Evolutionary conservation across 1,284 basidiomycete genomes (phyloP).

Genomic region (Sanghuangporus sanghuang): DNA sequence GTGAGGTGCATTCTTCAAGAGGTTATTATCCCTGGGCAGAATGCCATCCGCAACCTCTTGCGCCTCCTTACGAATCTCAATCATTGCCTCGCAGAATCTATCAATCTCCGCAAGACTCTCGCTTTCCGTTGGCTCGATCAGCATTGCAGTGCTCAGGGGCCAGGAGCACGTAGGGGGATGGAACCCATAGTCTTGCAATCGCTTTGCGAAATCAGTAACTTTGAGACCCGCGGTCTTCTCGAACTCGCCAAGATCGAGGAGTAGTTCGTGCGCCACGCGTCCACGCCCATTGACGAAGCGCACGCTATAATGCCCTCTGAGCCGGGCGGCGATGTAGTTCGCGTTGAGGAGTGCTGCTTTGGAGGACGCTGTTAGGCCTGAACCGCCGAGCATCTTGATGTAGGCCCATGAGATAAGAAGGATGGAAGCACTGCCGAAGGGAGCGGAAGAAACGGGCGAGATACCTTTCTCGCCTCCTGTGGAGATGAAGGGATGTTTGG

Average conservation of each 20-base stretch:
- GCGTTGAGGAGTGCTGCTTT: constrained; percentile 89
- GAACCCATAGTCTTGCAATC: constrained; percentile 88
- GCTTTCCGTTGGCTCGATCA: constrained; percentile 94
- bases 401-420: constrained; percentile 98
- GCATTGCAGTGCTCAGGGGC: constrained; percentile 92
- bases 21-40: constrained; percentile 84
- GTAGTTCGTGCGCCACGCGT: constrained; percentile 90
- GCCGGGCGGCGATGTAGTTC: constrained; percentile 93
- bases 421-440: constrained; percentile 93
- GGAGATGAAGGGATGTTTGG: constrained; percentile 78
- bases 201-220: constrained; percentile 94
- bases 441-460: constrained; percentile 85
- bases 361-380: constrained; percentile 81
- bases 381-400: constrained; percentile 95
- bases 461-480: constrained; percentile 74
- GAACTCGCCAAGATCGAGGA: constrained; percentile 95
- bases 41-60: constrained; percentile 84
- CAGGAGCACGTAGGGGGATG: constrained; percentile 91
- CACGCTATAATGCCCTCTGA: constrained; percentile 82
- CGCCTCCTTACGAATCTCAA: constrained; percentile 88
- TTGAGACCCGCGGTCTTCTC: constrained; percentile 85
- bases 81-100: constrained; percentile 95
- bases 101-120: constrained; percentile 90
- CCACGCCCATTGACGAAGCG: constrained; percentile 89
- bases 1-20: constrained; percentile 94